phyloP scores from a whole-genome alignment of 2,329 filamentous ascomycete genomes.

The Seiridium unicorne region DNA sequence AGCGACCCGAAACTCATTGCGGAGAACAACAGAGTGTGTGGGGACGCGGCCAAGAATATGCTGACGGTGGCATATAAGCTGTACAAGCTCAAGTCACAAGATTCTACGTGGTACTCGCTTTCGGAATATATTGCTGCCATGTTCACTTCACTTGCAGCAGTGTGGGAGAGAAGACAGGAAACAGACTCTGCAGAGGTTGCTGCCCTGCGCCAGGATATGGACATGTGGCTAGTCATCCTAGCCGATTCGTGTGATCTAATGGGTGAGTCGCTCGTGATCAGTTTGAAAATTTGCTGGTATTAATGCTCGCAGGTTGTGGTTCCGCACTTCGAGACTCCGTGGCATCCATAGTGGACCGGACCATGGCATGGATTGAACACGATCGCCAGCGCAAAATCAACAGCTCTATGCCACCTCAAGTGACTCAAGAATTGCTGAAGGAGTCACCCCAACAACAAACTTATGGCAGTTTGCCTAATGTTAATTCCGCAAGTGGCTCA shows the following conservation, averaged over 20 bases:
- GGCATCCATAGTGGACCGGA: conserved; percentile 47
- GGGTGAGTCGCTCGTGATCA: conserved; percentile 45
- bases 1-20: conserved; percentile 54
- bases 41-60: conserved; percentile 64
- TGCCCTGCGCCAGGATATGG: conserved; percentile 65
- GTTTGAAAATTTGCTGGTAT: too few species aligned
- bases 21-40: conserved; percentile 64
- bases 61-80: conserved; percentile 59
- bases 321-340: conserved; percentile 43
- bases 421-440: conserved; percentile 27
- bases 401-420: conserved; percentile 13
- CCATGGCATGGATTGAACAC: conserved; percentile 50
- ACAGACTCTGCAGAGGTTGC: conserved; percentile 58
- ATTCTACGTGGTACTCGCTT: conserved; percentile 76
- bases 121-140: conserved; percentile 72
- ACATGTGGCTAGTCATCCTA: conserved; percentile 66
- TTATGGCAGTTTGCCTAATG: conserved; percentile 20
- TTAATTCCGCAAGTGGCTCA: conserved; percentile 13
- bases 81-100: conserved; percentile 64
- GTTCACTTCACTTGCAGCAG: conserved; percentile 68
- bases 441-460: conserved; percentile 26
- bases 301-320: conserved; percentile 37
- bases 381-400: conserved; percentile 40
- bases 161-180: conserved; percentile 64
- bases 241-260: conserved; percentile 64